Conservation (phyloP, 1,139 yeast genomes). For the Geotrichum carabidarum region DNA sequence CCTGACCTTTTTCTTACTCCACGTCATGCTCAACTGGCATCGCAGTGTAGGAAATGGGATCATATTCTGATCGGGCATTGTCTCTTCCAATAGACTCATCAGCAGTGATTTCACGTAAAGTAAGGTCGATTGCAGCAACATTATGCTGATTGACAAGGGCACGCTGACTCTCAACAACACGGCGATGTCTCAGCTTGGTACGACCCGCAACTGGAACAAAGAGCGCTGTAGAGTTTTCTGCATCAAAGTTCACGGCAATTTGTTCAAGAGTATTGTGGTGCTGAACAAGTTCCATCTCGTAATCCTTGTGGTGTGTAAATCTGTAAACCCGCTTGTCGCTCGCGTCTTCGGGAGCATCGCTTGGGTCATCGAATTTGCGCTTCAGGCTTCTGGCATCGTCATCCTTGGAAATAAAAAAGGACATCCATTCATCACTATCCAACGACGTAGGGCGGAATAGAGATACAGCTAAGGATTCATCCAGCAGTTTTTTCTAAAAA, state of each 20-base stretch:
- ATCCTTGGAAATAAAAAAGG: constrained; percentile 55
- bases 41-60: constrained; percentile 50
- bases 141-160: constrained; percentile 47
- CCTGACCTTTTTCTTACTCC: constrained; percentile 17
- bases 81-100: constrained; percentile 67
- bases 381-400: constrained; percentile 35
- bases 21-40: constrained; percentile 20
- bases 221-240: constrained; percentile 55
- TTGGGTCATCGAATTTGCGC: constrained; percentile 29
- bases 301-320: constrained; percentile 68
- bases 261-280: constrained; percentile 50
- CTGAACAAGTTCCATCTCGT: constrained; percentile 63
- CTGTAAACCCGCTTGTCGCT: constrained; percentile 47
- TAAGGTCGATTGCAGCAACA: constrained; percentile 49
- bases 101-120: constrained; percentile 68
- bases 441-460: constrained; percentile 71
- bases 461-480: constrained; percentile 53
- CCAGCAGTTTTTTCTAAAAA: constrained; percentile 40
- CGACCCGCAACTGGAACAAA: constrained; percentile 77
- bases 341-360: constrained; percentile 37
- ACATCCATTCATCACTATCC: constrained; percentile 77
- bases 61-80: constrained; percentile 59
- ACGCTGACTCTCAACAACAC: constrained; percentile 53
- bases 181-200: constrained; percentile 76
- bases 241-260: constrained; percentile 50